phyloP scores from a whole-genome alignment of 2,329 filamentous ascomycete species.

The Emydomyces testavorans region DNA sequence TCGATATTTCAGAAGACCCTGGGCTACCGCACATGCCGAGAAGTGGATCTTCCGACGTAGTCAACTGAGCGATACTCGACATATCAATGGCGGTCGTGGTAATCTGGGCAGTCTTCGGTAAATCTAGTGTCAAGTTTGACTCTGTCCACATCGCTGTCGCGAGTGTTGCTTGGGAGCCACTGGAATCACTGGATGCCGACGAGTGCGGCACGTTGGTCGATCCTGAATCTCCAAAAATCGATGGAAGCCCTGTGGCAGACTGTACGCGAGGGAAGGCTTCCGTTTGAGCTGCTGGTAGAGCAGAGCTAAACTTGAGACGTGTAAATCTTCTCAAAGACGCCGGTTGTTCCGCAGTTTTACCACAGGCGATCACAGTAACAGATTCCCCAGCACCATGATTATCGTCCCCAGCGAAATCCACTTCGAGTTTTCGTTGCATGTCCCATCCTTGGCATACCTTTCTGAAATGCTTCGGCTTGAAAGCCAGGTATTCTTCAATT shows the following conservation, averaged over 20 bases:
- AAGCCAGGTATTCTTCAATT: conserved; percentile 62
- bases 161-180: not conserved
- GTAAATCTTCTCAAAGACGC: conserved; percentile 48
- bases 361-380: conserved; percentile 62
- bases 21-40: conserved; percentile 47
- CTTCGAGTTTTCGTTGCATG: conserved; percentile 72
- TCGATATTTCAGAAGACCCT: conserved; percentile 44
- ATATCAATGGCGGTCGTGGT: conserved; percentile 60
- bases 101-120: conserved; percentile 50
- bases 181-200: not conserved
- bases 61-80: conserved; percentile 60
- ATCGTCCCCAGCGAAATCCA: conserved; percentile 80
- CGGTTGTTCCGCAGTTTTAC: conserved; percentile 48
- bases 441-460: conserved; percentile 77
- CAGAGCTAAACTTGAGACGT: conserved; percentile 38
- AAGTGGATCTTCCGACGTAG: conserved; percentile 66
- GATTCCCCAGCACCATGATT: conserved; percentile 64
- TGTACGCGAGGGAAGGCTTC: conserved; percentile 18
- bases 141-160: conserved; percentile 48
- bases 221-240: conserved; percentile 42
- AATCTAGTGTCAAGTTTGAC: conserved; percentile 51
- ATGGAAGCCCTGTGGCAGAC: conserved; percentile 24
- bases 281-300: conserved; percentile 15
- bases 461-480: conserved; percentile 66
- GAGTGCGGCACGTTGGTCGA: not conserved